These are phyloP conservation scores for Cadophora sp. DNA, from an alignment of 2,329 filamentous ascomycete species.

Conservation along the genomic window DNA sequence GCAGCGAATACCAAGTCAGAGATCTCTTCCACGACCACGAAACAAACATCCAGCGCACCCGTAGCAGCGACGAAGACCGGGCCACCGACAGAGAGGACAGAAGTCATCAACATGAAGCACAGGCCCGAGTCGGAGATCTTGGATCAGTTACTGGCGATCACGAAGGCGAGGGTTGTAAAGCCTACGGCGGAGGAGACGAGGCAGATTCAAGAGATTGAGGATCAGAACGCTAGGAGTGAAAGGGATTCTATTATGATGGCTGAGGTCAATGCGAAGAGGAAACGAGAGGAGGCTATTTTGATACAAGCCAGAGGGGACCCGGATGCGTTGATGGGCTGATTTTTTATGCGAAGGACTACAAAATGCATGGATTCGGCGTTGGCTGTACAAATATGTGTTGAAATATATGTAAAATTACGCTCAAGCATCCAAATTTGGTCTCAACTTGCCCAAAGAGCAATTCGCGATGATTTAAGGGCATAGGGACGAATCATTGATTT, in stretches of 20 bases:
- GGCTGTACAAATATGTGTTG: slow-evolving; percentile 27
- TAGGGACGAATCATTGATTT: not conserved
- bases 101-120: slow-evolving; percentile 67
- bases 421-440: not conserved
- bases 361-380: slow-evolving; percentile 34
- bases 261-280: slow-evolving; percentile 61
- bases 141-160: slow-evolving; percentile 65
- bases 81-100: slow-evolving; percentile 55
- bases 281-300: slow-evolving; percentile 66
- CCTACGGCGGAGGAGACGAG: slow-evolving; percentile 65
- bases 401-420: slow-evolving; percentile 4
- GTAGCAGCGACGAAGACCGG: slow-evolving; percentile 45
- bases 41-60: slow-evolving; percentile 54
- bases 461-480: not conserved
- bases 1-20: slow-evolving; percentile 29
- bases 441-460: not conserved
- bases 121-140: slow-evolving; percentile 68
- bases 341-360: slow-evolving; percentile 1
- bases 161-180: slow-evolving; percentile 62
- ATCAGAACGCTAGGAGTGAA: slow-evolving; percentile 56
- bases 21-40: slow-evolving; percentile 47
- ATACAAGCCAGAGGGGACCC: slow-evolving; percentile 54
- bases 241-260: slow-evolving; percentile 61
- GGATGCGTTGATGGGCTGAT: slow-evolving; percentile 14
- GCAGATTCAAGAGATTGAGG: slow-evolving; percentile 63